A percentile compares a stretch with the other conserved stretches of the same genome.
These are phyloP conservation scores for Globisporangium cystogenes DNA, from an alignment of 352 stramenopile genomes.

Conservation along the genomic window DNA sequence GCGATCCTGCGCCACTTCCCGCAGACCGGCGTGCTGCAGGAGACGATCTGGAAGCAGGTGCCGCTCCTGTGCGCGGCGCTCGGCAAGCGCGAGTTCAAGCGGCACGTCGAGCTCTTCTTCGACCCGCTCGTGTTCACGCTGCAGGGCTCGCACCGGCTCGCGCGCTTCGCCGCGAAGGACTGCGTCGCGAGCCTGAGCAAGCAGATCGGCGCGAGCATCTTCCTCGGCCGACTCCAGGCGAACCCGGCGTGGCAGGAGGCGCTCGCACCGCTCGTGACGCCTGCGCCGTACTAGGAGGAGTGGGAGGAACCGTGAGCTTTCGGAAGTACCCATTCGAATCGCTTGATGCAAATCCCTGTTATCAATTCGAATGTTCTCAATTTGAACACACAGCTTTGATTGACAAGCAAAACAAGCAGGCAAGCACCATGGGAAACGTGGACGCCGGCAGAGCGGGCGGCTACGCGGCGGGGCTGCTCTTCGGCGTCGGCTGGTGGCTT, in stretches of 20 bases:
- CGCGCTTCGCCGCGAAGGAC: constrained; percentile 65
- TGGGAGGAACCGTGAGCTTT: background rate
- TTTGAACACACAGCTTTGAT: background rate
- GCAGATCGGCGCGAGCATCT: constrained; percentile 81
- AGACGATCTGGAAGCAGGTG: constrained; percentile 85
- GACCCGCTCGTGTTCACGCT: constrained; percentile 78
- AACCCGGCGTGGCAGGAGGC: constrained; percentile 54
- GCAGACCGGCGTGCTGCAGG: constrained; percentile 66
- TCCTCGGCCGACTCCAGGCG: constrained; percentile 67
- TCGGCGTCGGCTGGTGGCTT: constrained; percentile 56
- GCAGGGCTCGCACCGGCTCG: constrained; percentile 61
- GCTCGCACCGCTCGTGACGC: constrained; percentile 33
- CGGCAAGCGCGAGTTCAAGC: constrained; percentile 82
- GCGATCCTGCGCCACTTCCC: constrained; percentile 74
- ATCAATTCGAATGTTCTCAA: background rate
- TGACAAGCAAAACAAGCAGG: background rate
- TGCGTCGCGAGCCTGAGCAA: constrained; percentile 71
- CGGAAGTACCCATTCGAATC: background rate
- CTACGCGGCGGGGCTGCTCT: constrained; percentile 42
- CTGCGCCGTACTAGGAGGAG: background rate
- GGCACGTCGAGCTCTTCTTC: constrained; percentile 81
- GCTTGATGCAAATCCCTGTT: background rate
- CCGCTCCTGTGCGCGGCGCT: constrained; percentile 64
- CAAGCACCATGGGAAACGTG: constrained; percentile 12
- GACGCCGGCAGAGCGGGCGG: constrained; percentile 33